Evolutionary conservation across 306 rosid genomes (phyloP).

Genomic region (Trichosanthes cucumerina): DNA sequence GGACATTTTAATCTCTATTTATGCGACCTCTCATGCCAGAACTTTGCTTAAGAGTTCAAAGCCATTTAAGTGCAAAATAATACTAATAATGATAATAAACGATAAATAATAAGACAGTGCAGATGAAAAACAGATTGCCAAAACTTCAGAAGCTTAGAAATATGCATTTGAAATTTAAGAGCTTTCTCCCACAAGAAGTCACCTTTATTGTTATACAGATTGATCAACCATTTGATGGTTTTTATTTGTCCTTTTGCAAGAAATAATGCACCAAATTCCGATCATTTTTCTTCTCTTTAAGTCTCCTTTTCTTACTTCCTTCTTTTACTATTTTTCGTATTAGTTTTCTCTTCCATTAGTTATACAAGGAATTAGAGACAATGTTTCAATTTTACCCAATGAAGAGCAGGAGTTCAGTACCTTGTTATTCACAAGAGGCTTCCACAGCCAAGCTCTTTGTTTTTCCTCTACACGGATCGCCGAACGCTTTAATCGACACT

Average conservation of each 20-base stretch:
- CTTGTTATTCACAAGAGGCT: conserved; percentile 46
- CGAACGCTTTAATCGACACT: conserved; percentile 44
- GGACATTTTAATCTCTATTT: no score
- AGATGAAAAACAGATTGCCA: not conserved
- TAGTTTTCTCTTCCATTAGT: not conserved
- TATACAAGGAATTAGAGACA: not conserved
- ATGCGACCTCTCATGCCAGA: no score
- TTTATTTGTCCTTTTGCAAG: not conserved
- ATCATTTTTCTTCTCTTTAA: not conserved
- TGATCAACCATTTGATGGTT: not conserved
- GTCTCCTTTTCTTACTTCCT: not conserved
- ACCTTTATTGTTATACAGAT: not conserved
- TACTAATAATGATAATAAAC: not conserved
- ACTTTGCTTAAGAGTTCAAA: no score
- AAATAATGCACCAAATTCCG: not conserved
- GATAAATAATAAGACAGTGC: not conserved
- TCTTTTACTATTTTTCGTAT: not conserved
- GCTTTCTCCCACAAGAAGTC: not conserved
- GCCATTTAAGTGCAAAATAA: no score
- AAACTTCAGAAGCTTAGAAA: not conserved
- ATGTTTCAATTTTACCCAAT: not conserved
- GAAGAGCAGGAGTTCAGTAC: not conserved
- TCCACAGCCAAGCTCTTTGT: conserved; percentile 82
- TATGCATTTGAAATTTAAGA: not conserved
- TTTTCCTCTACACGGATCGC: conserved; percentile 65